Conservation (phyloP, 345 rosid genomes). For the Moricandia arvensis region DNA sequence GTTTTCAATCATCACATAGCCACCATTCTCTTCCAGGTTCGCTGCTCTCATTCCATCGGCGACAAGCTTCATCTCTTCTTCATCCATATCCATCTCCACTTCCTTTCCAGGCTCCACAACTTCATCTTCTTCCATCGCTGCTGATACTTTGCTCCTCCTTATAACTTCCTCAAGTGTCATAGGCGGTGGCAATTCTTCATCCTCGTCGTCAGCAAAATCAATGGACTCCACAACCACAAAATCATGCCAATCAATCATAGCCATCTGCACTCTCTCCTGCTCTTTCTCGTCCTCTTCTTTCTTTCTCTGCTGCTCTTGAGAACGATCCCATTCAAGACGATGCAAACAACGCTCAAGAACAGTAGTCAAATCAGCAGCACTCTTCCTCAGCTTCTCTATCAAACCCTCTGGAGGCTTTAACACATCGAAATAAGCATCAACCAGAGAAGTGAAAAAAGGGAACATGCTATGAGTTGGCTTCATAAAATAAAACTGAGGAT, state of each 20-base stretch:
- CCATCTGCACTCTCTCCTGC: constrained; percentile 85
- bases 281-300: constrained; percentile 85
- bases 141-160: constrained; percentile 73
- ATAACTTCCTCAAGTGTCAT: constrained; percentile 87
- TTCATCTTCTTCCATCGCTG: constrained; percentile 66
- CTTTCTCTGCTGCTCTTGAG: constrained; percentile 83
- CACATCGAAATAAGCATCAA: constrained; percentile 77
- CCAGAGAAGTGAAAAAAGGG: constrained; percentile 67
- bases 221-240: constrained; percentile 79
- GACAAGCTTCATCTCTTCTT: constrained; percentile 85
- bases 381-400: constrained; percentile 60
- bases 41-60: constrained; percentile 86
- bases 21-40: constrained; percentile 55
- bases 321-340: constrained; percentile 83
- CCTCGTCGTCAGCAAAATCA: constrained; percentile 92
- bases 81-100: constrained; percentile 96
- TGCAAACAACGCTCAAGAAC: constrained; percentile 80
- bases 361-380: constrained; percentile 62
- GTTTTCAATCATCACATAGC: constrained; percentile 38
- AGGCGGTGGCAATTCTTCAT: constrained; percentile 76
- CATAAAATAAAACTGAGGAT: constrained; percentile 77
- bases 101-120: constrained; percentile 78
- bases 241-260: constrained; percentile 95
- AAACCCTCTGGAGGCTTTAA: constrained; percentile 76
- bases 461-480: constrained; percentile 93